A percentile compares a stretch with the other conserved stretches of the same genome.
Conservation (phyloP, 2,329 filamentous ascomycete species). For the Sclerotinia sclerotiorum region DNA sequence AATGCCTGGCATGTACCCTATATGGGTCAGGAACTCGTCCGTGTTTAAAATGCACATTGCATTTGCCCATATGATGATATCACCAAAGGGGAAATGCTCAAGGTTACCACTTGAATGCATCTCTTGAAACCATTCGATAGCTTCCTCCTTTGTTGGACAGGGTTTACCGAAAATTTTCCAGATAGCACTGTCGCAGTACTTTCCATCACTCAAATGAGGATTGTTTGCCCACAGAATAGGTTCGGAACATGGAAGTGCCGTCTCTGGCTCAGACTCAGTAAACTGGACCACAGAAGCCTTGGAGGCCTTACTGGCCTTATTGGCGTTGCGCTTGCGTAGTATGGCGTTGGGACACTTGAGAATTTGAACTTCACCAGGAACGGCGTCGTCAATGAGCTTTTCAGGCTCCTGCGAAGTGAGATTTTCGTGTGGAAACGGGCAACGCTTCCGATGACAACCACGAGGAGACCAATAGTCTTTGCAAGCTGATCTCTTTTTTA, state of each 20-base stretch:
- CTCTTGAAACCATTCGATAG: slow-evolving; percentile 1
- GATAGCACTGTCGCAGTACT: not conserved
- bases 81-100: not conserved
- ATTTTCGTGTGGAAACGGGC: not conserved
- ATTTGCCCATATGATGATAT: not conserved
- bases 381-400: slow-evolving; percentile 7
- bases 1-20: not conserved
- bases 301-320: not conserved
- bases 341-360: not conserved
- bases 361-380: not conserved
- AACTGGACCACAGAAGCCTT: not conserved
- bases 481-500: not conserved
- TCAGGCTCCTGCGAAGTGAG: not conserved
- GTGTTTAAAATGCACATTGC: not conserved
- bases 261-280: not conserved
- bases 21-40: not conserved
- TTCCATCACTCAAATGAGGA: not conserved
- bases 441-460: not conserved
- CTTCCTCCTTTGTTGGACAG: not conserved
- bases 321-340: not conserved
- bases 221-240: not conserved
- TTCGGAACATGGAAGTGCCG: not conserved
- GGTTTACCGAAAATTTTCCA: slow-evolving; percentile 1
- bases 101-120: slow-evolving; percentile 11
- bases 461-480: not conserved